Base-by-base conservation (phyloP, 371 early-diverging fungal species). In the Apophysomyces ossiformis region DNA sequence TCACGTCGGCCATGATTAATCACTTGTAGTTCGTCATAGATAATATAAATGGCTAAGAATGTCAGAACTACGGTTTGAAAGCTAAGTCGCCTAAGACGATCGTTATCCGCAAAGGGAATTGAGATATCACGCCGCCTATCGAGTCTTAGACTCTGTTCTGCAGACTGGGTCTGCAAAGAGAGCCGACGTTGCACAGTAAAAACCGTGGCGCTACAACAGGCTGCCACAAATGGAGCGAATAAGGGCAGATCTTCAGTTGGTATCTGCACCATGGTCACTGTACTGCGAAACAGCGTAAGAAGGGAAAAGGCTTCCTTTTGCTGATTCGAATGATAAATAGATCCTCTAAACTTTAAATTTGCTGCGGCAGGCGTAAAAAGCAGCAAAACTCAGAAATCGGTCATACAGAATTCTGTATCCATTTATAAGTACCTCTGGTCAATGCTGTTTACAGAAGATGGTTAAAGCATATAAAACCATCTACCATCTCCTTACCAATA, bases 91-190 rank as follows among this genome's bases (percentile, higher is more conserved):
- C 62, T 58, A 3, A 70, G 13, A 11, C 73, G 67, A 37, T 57
- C 61, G 39, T 8, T 37, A 59, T 73, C 70, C 8, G 70, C 37
- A 35, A 62, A 73, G 21, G 73, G 73, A 32, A 67, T 66, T 8
- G 54, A 36, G 13, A 64, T 62, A 60, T 73, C 73, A 5, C 73
- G 70, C 16, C 58, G 26, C 15, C 47, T 15, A 58, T 73, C 70
- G 18, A 59, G 38, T 11, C 65, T 41, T 7, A 65, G 46, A 41
- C 36, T 38, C 12, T 62, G 58, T 45, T 32, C 43, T 32, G 58
- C 65, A 35, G 63, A 54, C 2, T 57, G 67, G 11, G 32, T 54
- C 12, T 47, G 13, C 45, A 60, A 60, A 11, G 57, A 37, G 32
- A 57, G 37, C 7, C 38, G 59, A 9, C 70, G 58, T 46, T 73